Evolutionary conservation across 169 alveolate species (phyloP), one percentile per base, ranked within the genome.

Genomic region (Babesia caballi): DNA sequence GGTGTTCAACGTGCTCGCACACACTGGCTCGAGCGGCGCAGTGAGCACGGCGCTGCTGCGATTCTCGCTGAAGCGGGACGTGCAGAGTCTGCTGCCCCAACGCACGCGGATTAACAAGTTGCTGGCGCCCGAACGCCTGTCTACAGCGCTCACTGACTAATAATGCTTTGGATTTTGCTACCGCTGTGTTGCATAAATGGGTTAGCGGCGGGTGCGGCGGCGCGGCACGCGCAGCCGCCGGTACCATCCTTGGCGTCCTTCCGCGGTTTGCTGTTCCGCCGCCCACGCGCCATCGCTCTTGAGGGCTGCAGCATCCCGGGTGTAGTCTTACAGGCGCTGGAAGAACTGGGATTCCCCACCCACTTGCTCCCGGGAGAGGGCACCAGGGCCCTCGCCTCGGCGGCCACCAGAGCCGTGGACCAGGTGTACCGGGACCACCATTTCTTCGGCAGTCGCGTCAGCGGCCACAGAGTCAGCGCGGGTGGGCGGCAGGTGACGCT

Each of bases 371-470:
- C 21, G 2, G 27, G 27, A 9, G 44, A n/a, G 25, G 12, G 15
- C 5, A 30, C 32, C 30, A 46, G n/a, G 14, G 8, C 21, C 28
- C 19, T 69, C 33, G 58, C 58, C 7, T 23, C 52, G n/a, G 7
- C 27, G 40, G 54, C 53, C 14, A 35, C 52, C 25, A 35, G 44
- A 14, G 42, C 54, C 14, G 27, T 77, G 35, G 56, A 77, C 28
- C 54, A 51, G 17, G 8, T 77, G n/a, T 77, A 77, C 73, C 58
- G 33, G 23, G 36, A 46, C 14, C 28, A 27, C 47, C 41, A 56
- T n/a, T 77, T 35, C 33, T 49, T 77, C 38, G 51, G 47, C 52
- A 68, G 85, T 35, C 35, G 27, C 15, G 85, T 63, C 19, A 23
- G 12, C 0, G 42, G 52, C 4, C 56, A 40, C 44, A 46, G 33